These are phyloP conservation scores for Dactylellina sp. DNA, from an alignment of 2,329 filamentous ascomycete species.

Conservation along the genomic window DNA sequence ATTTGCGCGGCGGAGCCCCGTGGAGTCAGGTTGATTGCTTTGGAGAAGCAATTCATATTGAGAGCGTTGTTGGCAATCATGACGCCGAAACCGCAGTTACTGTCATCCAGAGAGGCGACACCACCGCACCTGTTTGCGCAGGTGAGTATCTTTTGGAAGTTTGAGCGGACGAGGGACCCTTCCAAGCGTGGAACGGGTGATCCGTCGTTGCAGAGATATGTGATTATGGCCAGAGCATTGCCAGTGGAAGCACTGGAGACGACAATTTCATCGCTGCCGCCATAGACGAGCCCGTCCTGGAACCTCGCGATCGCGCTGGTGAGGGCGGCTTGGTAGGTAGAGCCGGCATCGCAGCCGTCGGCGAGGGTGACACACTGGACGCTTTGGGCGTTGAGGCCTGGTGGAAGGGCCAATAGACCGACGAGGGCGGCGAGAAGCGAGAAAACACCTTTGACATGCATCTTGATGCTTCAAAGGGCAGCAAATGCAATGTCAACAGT, in stretches of 20 bases:
- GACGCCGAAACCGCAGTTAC: constrained; percentile 27
- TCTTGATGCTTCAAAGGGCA: neutral
- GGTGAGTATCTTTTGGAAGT: constrained; percentile 29
- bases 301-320: constrained; percentile 25
- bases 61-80: constrained; percentile 27
- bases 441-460: constrained; percentile 24
- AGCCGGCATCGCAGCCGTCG: constrained; percentile 26
- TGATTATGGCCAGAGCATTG: neutral
- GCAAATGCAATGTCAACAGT: neutral
- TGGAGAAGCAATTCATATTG: constrained; percentile 23
- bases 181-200: constrained; percentile 12
- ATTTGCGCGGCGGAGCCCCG: constrained; percentile 1
- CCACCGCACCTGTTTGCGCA: constrained; percentile 33
- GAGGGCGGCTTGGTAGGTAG: constrained; percentile 15
- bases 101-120: constrained; percentile 6
- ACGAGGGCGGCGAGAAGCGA: constrained; percentile 1
- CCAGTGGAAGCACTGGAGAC: constrained; percentile 16
- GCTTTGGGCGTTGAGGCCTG: constrained; percentile 24
- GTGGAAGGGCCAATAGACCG: constrained; percentile 8
- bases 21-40: constrained; percentile 26
- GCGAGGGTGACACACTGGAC: constrained; percentile 31
- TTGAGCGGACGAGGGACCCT: constrained; percentile 25
- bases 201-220: constrained; percentile 10
- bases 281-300: constrained; percentile 27
- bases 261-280: constrained; percentile 35